phyloP scores from a whole-genome alignment of 352 stramenopile genomes.

The Globisporangium parvum region DNA sequence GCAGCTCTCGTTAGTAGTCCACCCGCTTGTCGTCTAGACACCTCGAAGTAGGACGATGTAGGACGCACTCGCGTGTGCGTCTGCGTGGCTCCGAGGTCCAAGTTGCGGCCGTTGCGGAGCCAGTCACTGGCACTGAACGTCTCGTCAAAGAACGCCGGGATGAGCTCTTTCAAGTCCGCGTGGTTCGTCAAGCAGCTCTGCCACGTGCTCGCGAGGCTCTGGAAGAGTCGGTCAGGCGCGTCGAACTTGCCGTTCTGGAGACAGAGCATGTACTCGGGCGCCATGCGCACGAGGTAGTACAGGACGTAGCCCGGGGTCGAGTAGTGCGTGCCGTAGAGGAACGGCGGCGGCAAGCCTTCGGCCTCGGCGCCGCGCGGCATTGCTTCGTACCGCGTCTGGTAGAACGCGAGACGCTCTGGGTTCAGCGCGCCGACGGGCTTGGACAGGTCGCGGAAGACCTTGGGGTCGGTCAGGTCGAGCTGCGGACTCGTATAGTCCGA shows the following conservation, averaged over 20 bases:
- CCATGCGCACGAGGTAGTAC: constrained; percentile 96
- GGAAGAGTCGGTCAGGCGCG: constrained; percentile 96
- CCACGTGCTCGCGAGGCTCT: constrained; percentile 91
- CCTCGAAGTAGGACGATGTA: no score
- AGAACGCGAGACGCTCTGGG: constrained; percentile 79
- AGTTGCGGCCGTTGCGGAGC: constrained; percentile 93
- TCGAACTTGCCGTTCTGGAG: constrained; percentile 98
- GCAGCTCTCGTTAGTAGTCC: not conserved
- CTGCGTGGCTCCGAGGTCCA: constrained; percentile 92
- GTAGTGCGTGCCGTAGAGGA: constrained; percentile 96
- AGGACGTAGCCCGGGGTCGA: constrained; percentile 94
- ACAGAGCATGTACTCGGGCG: constrained; percentile 94
- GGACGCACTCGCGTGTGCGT: constrained; percentile 49
- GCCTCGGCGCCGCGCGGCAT: constrained; percentile 85
- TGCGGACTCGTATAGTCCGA: constrained; percentile 79
- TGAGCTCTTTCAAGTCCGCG: constrained; percentile 98
- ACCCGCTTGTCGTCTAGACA: no score
- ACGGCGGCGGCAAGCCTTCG: constrained; percentile 86
- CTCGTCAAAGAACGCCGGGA: constrained; percentile 96
- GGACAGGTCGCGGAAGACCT: constrained; percentile 91
- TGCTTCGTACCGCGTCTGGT: constrained; percentile 81
- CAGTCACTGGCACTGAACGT: constrained; percentile 82
- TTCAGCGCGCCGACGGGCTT: constrained; percentile 95
- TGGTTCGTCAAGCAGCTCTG: constrained; percentile 78
- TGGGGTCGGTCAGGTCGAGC: constrained; percentile 81